Conservation (phyloP, 2,329 filamentous ascomycete genomes). For the Rhinocladiella mackenziei region DNA sequence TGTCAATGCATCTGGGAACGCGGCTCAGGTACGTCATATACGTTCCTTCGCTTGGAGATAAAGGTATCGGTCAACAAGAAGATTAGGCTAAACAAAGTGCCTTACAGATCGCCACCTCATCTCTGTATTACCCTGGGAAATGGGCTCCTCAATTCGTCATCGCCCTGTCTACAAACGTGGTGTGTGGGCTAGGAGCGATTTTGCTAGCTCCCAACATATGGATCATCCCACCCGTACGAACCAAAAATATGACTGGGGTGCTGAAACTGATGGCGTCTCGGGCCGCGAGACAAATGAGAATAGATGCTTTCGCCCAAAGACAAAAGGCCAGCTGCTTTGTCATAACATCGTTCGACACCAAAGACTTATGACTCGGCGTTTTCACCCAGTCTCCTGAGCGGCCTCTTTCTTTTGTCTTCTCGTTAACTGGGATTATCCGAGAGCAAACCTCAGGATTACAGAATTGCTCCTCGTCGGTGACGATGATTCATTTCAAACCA, state of each 20-base stretch:
- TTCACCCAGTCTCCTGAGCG: too few relatives aligned
- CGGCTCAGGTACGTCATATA: constrained; percentile 11
- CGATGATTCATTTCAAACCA: too few relatives aligned
- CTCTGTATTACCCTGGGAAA: constrained; percentile 20
- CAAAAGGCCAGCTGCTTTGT: too few relatives aligned
- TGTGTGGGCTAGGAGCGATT: constrained; percentile 24
- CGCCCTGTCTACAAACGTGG: constrained; percentile 20
- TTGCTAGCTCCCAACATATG: constrained; percentile 24
- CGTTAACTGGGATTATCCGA: too few relatives aligned
- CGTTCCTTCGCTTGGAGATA: neutral
- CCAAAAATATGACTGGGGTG: constrained; percentile 24
- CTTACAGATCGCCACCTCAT: constrained; percentile 26
- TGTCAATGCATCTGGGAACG: constrained; percentile 41
- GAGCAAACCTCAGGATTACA: too few relatives aligned
- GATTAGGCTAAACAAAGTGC: constrained; percentile 54
- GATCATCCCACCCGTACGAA: constrained; percentile 27
- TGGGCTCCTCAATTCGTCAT: constrained; percentile 22
- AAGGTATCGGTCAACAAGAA: neutral
- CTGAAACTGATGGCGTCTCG: constrained; percentile 1
- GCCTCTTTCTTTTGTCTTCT: too few relatives aligned
- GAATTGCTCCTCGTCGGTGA: too few relatives aligned
- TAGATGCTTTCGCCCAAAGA: too few relatives aligned
- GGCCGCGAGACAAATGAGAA: neutral
- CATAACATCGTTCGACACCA: too few relatives aligned
- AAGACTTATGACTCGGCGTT: too few relatives aligned